phyloP scores from a whole-genome alignment of 1,139 yeast species.

The Suhomyces bolitotheri region DNA sequence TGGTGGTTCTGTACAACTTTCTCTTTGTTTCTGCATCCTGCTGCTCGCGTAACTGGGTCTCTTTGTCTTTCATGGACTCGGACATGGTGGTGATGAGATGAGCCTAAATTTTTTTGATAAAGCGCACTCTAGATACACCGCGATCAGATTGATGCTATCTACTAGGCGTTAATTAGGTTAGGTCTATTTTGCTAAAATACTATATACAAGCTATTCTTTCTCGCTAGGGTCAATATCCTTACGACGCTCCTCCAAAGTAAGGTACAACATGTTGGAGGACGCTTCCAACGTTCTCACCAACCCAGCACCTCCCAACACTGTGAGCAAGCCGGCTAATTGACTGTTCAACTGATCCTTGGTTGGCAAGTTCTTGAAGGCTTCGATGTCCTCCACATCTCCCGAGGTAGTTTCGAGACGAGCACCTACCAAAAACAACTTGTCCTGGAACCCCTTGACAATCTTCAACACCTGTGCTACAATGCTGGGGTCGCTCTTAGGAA shows the following conservation, averaged over 20 bases:
- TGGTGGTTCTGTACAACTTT: constrained; percentile 39
- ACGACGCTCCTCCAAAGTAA: constrained; percentile 67
- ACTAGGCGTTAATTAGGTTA: too few species aligned
- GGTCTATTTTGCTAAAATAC: constrained; percentile 3
- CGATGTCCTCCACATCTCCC: constrained; percentile 54
- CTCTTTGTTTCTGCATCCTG: constrained; percentile 40
- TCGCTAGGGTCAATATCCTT: constrained; percentile 40
- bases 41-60: constrained; percentile 29
- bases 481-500: constrained; percentile 70
- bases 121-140: constrained; percentile 3
- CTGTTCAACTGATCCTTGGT: constrained; percentile 69
- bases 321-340: constrained; percentile 82
- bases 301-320: constrained; percentile 85
- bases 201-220: constrained; percentile 9
- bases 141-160: too few species aligned
- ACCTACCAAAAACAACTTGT: constrained; percentile 77
- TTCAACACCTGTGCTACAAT: constrained; percentile 62
- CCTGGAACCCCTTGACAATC: constrained; percentile 62
- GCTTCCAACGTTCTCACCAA: constrained; percentile 78
- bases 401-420: constrained; percentile 71
- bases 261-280: constrained; percentile 62
- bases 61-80: constrained; percentile 22
- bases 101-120: constrained; percentile 9
- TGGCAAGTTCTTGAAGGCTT: constrained; percentile 72
- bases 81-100: constrained; percentile 11